Percentiles rank a stretch among this genome's conserved stretches.
Evolutionary conservation across 148 eudicot species (phyloP).

Genomic region (Rhododendron griersonianum): DNA sequence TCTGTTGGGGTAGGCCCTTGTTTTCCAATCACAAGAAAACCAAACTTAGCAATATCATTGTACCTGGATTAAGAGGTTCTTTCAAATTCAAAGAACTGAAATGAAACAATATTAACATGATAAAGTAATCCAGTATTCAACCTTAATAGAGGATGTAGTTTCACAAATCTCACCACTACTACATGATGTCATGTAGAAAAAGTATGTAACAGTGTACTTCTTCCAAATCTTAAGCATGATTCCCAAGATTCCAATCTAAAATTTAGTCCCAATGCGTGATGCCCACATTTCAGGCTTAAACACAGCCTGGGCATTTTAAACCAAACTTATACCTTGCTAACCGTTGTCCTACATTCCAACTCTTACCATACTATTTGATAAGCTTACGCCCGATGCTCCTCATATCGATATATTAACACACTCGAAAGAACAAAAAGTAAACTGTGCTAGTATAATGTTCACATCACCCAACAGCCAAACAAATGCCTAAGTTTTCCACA

Average conservation of each 20-base stretch:
- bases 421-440: not conserved
- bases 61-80: slow-evolving; percentile 50
- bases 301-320: not conserved
- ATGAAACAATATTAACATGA: not conserved
- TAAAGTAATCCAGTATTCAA: not conserved
- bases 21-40: slow-evolving; percentile 62
- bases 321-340: not conserved
- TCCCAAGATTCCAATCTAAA: not conserved
- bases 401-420: not conserved
- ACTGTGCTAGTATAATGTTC: not conserved
- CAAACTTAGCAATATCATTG: slow-evolving; percentile 88
- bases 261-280: not conserved
- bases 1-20: slow-evolving; percentile 24
- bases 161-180: not conserved
- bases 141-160: not conserved
- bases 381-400: not conserved
- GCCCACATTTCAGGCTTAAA: not conserved
- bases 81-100: not conserved
- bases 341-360: not conserved
- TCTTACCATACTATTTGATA: not conserved
- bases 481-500: not conserved
- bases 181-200: slow-evolving; percentile 2
- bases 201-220: not conserved
- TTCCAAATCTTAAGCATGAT: not conserved
- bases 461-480: not conserved